A percentile compares a stretch with the other conserved stretches of the same genome.
Evolutionary conservation across 2,329 filamentous ascomycete genomes (phyloP).

Genomic region (Cladosporium cucumerinum): DNA sequence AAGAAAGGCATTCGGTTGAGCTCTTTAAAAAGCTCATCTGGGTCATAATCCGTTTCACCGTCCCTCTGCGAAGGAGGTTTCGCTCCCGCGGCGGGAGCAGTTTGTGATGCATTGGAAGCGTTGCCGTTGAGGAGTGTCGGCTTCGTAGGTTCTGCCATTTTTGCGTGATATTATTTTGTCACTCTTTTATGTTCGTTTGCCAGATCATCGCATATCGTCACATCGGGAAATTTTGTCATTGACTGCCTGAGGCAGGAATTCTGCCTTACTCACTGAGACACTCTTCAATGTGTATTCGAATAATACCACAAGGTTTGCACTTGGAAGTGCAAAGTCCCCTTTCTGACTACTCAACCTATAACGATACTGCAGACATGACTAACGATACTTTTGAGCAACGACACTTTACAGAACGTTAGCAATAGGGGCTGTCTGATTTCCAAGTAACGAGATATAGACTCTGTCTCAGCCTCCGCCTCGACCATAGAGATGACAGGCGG

Average conservation of each 20-base stretch:
- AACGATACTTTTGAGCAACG: neutral
- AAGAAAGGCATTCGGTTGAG: slow-evolving; percentile 78
- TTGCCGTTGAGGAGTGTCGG: neutral
- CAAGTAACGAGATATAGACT: neutral
- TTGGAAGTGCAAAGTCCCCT: neutral
- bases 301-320: neutral
- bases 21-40: slow-evolving; percentile 60
- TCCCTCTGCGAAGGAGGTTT: neutral
- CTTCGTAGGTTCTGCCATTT: neutral
- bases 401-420: neutral
- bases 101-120: neutral
- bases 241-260: neutral
- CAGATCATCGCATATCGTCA: neutral
- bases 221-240: neutral
- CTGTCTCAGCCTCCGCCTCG: neutral
- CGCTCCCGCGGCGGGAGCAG: neutral
- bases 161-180: neutral
- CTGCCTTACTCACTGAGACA: neutral
- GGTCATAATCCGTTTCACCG: slow-evolving; percentile 52
- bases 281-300: neutral
- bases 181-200: neutral
- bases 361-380: neutral
- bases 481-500: neutral
- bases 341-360: neutral
- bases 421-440: neutral